Evolutionary conservation across 75 land plant genomes (phyloP).

Genomic region (Adiantum capillusveneris): DNA sequence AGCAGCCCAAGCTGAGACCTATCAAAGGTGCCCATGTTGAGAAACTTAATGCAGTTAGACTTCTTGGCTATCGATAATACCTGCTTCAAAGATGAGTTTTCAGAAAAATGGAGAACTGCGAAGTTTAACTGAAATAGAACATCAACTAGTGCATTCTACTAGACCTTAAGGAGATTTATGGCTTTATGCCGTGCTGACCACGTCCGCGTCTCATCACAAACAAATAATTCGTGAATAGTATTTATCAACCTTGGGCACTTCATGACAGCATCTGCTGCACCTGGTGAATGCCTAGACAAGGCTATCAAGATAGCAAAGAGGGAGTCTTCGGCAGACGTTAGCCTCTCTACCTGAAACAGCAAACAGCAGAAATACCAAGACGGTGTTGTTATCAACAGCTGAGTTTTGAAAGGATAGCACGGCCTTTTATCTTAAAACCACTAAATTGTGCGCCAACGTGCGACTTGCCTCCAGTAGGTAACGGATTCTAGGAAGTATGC

Average conservation of each 20-base stretch:
- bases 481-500: slow-evolving; percentile 73
- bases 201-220: slow-evolving; percentile 4
- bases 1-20: slow-evolving; percentile 11
- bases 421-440: neutral
- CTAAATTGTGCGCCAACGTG: neutral
- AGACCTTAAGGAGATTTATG: slow-evolving; percentile 56
- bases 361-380: neutral
- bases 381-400: neutral
- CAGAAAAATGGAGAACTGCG: too few relatives aligned
- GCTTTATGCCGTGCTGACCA: slow-evolving; percentile 48
- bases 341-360: slow-evolving; percentile 47
- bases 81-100: slow-evolving; percentile 28
- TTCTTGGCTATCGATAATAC: slow-evolving; percentile 57
- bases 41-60: slow-evolving; percentile 47
- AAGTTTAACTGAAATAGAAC: neutral
- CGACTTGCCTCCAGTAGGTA: slow-evolving; percentile 78
- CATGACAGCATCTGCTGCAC: slow-evolving; percentile 59
- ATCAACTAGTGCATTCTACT: too few relatives aligned
- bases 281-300: slow-evolving; percentile 82
- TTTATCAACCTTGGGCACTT: slow-evolving; percentile 71
- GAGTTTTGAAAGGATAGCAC: neutral
- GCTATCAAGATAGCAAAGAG: slow-evolving; percentile 54
- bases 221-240: slow-evolving; percentile 42
- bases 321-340: slow-evolving; percentile 56
- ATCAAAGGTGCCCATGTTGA: slow-evolving; percentile 47